Conservation (phyloP, 2,329 filamentous ascomycete genomes). For the Lizonia empirigonia region DNA sequence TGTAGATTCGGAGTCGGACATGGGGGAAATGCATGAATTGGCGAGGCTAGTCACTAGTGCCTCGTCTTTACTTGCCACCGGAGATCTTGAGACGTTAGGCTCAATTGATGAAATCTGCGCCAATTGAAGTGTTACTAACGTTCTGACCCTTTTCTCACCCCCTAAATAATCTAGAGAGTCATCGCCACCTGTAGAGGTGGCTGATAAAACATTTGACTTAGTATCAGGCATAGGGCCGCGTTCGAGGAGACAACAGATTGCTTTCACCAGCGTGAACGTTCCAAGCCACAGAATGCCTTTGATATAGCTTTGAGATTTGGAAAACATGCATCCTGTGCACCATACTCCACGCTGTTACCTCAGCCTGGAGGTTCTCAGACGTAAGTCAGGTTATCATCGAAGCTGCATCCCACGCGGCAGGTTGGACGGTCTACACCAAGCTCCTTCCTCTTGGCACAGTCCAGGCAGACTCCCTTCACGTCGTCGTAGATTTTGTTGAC, state of each 20-base stretch:
- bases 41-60: neutral
- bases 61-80: neutral
- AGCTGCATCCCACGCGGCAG: slow-evolving; percentile 1
- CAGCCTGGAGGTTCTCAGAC: neutral
- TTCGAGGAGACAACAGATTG: too few species aligned
- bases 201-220: too few species aligned
- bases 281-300: too few species aligned
- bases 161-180: too few species aligned
- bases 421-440: neutral
- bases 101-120: too few species aligned
- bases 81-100: too few species aligned
- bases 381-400: neutral
- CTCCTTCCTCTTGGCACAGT: neutral
- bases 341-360: neutral
- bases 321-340: too few species aligned
- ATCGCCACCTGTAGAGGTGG: too few species aligned
- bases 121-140: neutral
- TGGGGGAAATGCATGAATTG: neutral
- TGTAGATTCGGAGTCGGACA: neutral
- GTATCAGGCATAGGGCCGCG: too few species aligned
- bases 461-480: neutral
- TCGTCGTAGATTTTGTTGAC: neutral
- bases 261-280: too few species aligned
- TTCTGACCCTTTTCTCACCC: too few species aligned
- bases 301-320: too few species aligned